These are phyloP conservation scores for Abelmoschus esculentus DNA, from an alignment of 345 rosid species.

Conservation along the genomic window DNA sequence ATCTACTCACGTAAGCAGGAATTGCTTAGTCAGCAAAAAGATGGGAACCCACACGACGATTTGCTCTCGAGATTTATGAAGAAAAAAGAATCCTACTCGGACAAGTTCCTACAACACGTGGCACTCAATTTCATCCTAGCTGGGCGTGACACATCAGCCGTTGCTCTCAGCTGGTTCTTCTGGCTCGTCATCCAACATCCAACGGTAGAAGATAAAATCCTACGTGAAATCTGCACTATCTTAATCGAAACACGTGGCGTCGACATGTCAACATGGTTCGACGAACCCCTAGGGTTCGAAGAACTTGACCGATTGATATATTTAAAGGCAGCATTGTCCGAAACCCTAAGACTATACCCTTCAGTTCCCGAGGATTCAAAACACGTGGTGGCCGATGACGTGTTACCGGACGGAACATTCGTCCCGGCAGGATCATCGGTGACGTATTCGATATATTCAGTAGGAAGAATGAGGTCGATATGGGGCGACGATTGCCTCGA, in stretches of 20 bases:
- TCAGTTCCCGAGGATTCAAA: constrained; percentile 91
- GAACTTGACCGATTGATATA: constrained; percentile 66
- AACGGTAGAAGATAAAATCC: constrained; percentile 57
- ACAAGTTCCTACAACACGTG: constrained; percentile 69
- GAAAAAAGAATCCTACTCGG: constrained; percentile 78
- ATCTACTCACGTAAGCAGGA: constrained; percentile 67
- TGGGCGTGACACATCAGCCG: constrained; percentile 96
- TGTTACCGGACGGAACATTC: constrained; percentile 85
- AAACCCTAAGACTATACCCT: constrained; percentile 81
- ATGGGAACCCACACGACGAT: constrained; percentile 60
- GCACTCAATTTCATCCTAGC: constrained; percentile 93
- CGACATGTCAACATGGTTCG: constrained; percentile 50
- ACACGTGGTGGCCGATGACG: constrained; percentile 60
- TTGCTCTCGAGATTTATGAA: constrained; percentile 79
- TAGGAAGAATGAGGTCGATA: constrained; percentile 76
- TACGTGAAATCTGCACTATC: constrained; percentile 54
- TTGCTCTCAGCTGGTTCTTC: constrained; percentile 90
- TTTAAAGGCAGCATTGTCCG: constrained; percentile 78
- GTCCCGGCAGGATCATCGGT: constrained; percentile 92
- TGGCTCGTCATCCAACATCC: constrained; percentile 65
- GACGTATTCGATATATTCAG: constrained; percentile 79
- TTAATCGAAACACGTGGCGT: constrained; percentile 63
- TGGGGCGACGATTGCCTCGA: constrained; percentile 96
- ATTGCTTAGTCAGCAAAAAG: constrained; percentile 41
- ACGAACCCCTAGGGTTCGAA: constrained; percentile 63